Percentiles rank a stretch among this genome's conserved stretches.
Evolutionary conservation across 345 rosid genomes (phyloP).

Genomic region (Moricandia moricandioides): DNA sequence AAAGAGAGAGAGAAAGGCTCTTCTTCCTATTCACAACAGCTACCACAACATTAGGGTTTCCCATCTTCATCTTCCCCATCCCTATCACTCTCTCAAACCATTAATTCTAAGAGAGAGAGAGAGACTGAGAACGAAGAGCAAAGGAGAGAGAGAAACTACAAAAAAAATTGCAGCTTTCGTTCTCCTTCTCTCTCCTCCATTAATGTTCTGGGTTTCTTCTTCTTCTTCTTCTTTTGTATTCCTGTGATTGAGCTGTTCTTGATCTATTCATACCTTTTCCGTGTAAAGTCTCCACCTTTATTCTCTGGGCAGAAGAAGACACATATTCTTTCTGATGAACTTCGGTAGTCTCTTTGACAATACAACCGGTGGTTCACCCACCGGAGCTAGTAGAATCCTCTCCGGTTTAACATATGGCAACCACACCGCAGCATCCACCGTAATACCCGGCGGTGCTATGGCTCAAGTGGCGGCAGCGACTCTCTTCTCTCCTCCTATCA

Average conservation of each 20-base stretch:
- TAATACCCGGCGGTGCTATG: constrained; percentile 42
- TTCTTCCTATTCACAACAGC: constrained; percentile 14
- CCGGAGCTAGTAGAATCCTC: constrained; percentile 38
- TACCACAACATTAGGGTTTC: constrained; percentile 43
- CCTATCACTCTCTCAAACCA: constrained; percentile 16
- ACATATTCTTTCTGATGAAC: constrained; percentile 41
- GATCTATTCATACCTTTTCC: constrained; percentile 1
- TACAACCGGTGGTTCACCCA: constrained; percentile 20
- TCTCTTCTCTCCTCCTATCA: constrained; percentile 35
- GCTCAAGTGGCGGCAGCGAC: constrained; percentile 32
- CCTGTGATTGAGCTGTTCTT: constrained; percentile 1
- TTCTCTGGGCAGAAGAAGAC: no score
- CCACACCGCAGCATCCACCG: constrained; percentile 21
- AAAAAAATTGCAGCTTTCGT: constrained; percentile 52
- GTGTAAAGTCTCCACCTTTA: constrained; percentile 2
- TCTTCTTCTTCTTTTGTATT: background rate
- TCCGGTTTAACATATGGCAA: constrained; percentile 34
- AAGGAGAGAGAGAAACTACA: constrained; percentile 21
- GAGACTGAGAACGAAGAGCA: constrained; percentile 82
- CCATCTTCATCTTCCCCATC: constrained; percentile 14
- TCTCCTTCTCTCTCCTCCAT: constrained; percentile 42
- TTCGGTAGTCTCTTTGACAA: constrained; percentile 42
- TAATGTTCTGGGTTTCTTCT: constrained; percentile 37
- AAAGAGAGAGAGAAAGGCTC: constrained; percentile 20
- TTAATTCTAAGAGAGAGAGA: constrained; percentile 29